Base-by-base conservation (phyloP, 305 asterid genomes). In the Rubia occidens region DNA sequence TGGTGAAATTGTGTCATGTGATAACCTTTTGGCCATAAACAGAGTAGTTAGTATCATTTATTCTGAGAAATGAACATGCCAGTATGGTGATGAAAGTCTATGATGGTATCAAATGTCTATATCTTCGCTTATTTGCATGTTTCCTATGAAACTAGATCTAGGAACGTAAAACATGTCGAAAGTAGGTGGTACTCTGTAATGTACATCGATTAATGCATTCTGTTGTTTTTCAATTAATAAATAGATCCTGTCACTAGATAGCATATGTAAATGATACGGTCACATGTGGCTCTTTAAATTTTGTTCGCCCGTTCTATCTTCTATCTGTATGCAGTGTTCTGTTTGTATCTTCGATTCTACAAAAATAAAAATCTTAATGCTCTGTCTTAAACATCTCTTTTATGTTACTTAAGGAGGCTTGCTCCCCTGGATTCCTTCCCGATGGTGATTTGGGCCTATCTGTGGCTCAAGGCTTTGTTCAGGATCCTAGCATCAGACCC, bases 341-440 rank as follows among this genome's bases (percentile, higher is more conserved):
- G 60, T 53, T 7, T 26, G 20, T 35, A 60, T 17, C 18, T 32
- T 5, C 32, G 6, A 35, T 35, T 4, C 39, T 4, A 35, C 39
- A 35, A 35, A 37, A 73, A 6, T 1, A 14, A n/a, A n/a, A 53
- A 6, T 17, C 2, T n/a, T 17, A 5, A 0, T 5, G 9, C 18
- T 39, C 44, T 65, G 37, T 51, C 61, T 11, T 10, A 65, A 44
- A 32, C 66, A 47, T 73, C 76, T 70, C 6, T 40, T 68, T 73
- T 72, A 44, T 71, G 32, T n/a, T 66, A 53, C 67, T 74, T 79
- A 83, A 93, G 97, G 96, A 90, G 79, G 68, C 67, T 72, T 72
- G 71, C 71, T 71, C 84, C 63, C 67, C 72, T 6, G 94, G 82
- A 76, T 73, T 81, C 73, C 55, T 75, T 77, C 73, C 80, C n/a